phyloP scores from a whole-genome alignment of 1,284 basidiomycete species.

The Inonotus hispidus region DNA sequence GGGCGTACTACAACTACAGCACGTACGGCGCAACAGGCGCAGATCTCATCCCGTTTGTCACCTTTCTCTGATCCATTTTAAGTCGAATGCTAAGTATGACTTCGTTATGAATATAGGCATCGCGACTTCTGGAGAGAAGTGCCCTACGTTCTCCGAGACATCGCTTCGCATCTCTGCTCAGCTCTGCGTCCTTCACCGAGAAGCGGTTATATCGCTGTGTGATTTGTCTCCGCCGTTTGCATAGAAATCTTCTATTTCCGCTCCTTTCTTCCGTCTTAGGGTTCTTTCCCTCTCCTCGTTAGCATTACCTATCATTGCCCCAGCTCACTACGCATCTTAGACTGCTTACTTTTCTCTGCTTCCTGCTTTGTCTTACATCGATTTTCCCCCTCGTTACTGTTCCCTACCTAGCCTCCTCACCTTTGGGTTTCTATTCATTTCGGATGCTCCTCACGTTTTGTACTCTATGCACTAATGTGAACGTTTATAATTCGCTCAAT shows the following conservation, averaged over 20 bases:
- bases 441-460: background rate
- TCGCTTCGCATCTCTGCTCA: slow-evolving; percentile 70
- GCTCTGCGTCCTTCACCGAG: slow-evolving; percentile 59
- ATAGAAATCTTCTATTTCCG: background rate
- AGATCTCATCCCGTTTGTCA: slow-evolving; percentile 73
- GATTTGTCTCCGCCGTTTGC: slow-evolving; percentile 15
- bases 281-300: too few relatives aligned
- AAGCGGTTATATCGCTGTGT: slow-evolving; percentile 74
- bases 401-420: background rate
- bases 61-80: slow-evolving; percentile 3
- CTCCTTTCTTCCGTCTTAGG: background rate
- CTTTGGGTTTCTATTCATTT: background rate
- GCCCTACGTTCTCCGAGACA: slow-evolving; percentile 75
- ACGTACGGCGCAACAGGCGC: slow-evolving; percentile 74
- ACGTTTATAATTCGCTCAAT: background rate
- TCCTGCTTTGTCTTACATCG: too few relatives aligned
- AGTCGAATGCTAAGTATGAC: slow-evolving; percentile 11
- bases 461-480: background rate
- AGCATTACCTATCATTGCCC: too few relatives aligned
- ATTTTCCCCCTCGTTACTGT: background rate
- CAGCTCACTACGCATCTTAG: too few relatives aligned
- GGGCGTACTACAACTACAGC: slow-evolving; percentile 80
- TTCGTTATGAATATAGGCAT: slow-evolving; percentile 43
- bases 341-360: too few relatives aligned
- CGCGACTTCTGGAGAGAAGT: slow-evolving; percentile 86